Base-by-base conservation (phyloP, 768 basidiomycete genomes). In the Leccinum disarticulatum region DNA sequence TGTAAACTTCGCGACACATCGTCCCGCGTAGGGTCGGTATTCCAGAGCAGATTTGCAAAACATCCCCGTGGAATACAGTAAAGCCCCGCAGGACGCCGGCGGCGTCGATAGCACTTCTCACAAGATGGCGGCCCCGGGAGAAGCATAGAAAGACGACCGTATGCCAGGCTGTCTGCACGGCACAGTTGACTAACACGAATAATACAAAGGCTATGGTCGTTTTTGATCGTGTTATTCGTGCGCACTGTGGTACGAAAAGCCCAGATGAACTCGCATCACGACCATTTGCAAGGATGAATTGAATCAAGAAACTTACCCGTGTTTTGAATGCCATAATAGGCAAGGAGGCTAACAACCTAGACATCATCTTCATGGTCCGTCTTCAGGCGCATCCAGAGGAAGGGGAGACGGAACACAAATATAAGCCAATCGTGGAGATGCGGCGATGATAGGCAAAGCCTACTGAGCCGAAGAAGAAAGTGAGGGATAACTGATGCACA, bases 171-270 rank as follows among this genome's bases (percentile, higher is more conserved):
- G 72, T 74, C 54, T 83, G 77, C 27, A 74, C 67, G 46, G 78
- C 55, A 59, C 77, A 80, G 56, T 74, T 75, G 28, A 76, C 49
- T 49, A 85, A 62, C 30, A 80, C 77, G 58, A 83, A 70, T 43
- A 78, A 68, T 65, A 83, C 80, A 67, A 82, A 86, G 36, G 75
- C 61, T 5, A 77, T 73, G 35, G 82, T 83, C 66, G 76, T 78
- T 10, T 76, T 79, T n/a, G 79, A 81, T 36, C 81, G 65, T 7
- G 81, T 83, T 54, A 83, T 74, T 60, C 80, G 76, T 33, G 77
- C 68, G 62, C 78, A 81, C 83, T 85, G 35, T 10, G 25, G 41
- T 28, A n/a, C 6, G 30, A 25, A 10, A 54, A 38, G 30, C 33
- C 51, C 47, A 17, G 22, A 22, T 19, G 25, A 25, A 49, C 14